Evolutionary conservation across 805 yeast species (phyloP), one percentile per base, ranked within the genome.

Genomic region (Isabelozyma rhagii): DNA sequence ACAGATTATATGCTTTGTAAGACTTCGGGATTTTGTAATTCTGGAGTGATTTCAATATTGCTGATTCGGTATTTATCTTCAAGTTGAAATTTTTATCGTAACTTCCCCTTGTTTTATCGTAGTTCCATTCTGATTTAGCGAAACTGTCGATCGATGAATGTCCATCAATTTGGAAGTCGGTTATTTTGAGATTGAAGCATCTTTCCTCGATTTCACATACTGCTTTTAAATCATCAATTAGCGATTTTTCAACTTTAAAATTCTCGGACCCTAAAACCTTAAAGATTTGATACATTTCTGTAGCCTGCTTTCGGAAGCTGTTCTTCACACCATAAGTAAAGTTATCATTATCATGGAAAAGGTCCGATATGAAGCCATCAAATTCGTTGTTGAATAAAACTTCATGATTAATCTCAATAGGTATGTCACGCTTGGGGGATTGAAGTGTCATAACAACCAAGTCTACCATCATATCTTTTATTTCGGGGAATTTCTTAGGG

Each of bases 161-260:
- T 6, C 25, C 21, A 15, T 54, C 52, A 3, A 61, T 28, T 34
- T 49, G 51, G 13, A 58, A 38, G 31, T 62, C 58, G 4, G 50
- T 42, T 8, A 72, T 51, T 6, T 45, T 40, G 39, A 72, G 58
- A 40, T 62, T 62, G 44, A 66, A 57, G 39, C 51, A 49, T 46
- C 64, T 70, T 15, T 59, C 63, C 13, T 64, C 57, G 8, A 64
- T 47, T 5, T 61, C 52, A 17, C 68, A 58, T 43, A 72, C 47
- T n/a, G 66, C 58, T 31, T 58, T 59, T 6, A 71, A 31, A 49
- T 71, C 74, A 8, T 64, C 62, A 15, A 64, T 53, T 39, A 72
- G 59, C 13, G 57, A 54, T 38, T 52, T 58, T 18, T 71, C 75
- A 4, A 72, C 44, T 50, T 52, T 53, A 50, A 70, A 63, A 41